Conservation (phyloP, 2,329 filamentous ascomycete species). For the Pestalotiopsis sp. region DNA sequence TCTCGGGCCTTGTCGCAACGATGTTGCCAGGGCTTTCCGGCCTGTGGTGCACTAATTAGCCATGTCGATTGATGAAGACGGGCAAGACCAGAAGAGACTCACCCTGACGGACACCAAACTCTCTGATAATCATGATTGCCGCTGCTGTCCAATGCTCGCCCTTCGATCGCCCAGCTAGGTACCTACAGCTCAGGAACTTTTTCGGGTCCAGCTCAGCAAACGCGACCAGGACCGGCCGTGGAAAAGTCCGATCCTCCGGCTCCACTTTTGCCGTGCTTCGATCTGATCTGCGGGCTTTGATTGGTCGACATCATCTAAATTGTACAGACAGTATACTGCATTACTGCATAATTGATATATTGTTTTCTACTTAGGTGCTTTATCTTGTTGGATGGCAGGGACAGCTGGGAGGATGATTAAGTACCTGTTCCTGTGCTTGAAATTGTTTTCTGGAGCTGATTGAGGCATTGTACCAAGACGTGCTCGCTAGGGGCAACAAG, state of each 20-base stretch:
- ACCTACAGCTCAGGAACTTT: conserved; percentile 3
- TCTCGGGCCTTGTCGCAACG: conserved; percentile 35
- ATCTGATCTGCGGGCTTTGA: background rate
- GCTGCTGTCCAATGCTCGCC: background rate
- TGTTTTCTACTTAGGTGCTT: background rate
- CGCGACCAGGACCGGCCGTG: conserved; percentile 1
- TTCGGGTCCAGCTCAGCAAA: conserved; percentile 8
- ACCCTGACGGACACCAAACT: conserved; percentile 16
- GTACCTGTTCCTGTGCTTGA: too few relatives aligned
- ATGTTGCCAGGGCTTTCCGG: conserved; percentile 53
- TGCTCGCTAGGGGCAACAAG: too few relatives aligned
- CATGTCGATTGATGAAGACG: conserved; percentile 14
- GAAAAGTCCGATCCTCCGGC: background rate
- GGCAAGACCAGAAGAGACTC: background rate
- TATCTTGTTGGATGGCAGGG: too few relatives aligned
- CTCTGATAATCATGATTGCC: conserved; percentile 13
- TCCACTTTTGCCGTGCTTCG: background rate
- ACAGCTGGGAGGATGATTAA: too few relatives aligned
- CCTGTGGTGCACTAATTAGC: conserved; percentile 40
- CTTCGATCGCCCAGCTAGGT: background rate
- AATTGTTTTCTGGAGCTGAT: too few relatives aligned
- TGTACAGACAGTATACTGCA: background rate
- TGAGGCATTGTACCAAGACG: too few relatives aligned
- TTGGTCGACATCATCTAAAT: background rate
- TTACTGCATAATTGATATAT: background rate